A percentile compares a stretch with the other conserved stretches of the same genome.
phyloP scores from a whole-genome alignment of 2,329 filamentous ascomycete species.

The Trematosphaeria pertusa region DNA sequence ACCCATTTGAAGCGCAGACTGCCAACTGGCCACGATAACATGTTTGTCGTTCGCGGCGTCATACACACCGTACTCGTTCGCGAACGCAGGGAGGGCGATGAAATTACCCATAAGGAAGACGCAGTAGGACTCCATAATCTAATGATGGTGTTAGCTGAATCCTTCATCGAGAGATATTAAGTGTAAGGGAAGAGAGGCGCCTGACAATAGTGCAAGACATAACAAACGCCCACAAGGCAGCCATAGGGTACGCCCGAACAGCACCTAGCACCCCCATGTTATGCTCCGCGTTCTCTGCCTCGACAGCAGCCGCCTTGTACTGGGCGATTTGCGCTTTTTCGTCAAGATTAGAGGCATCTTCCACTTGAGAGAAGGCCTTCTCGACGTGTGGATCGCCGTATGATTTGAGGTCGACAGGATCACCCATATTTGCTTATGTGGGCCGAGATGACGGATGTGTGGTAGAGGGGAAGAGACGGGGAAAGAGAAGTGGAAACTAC shows the following conservation, averaged over 20 bases:
- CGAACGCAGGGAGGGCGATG: slow-evolving; percentile 60
- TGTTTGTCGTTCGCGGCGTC: slow-evolving; percentile 25
- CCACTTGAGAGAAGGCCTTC: slow-evolving; percentile 30
- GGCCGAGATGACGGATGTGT: slow-evolving; percentile 20
- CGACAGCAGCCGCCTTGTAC: slow-evolving; percentile 62
- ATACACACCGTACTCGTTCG: slow-evolving; percentile 54
- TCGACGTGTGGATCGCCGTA: slow-evolving; percentile 22
- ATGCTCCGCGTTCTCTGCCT: slow-evolving; percentile 64
- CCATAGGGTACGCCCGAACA: slow-evolving; percentile 60
- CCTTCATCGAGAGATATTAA: slow-evolving; percentile 8
- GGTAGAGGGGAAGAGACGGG: slow-evolving; percentile 21
- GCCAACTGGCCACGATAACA: slow-evolving; percentile 63
- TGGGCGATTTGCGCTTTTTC: slow-evolving; percentile 50
- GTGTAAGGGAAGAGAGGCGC: slow-evolving; percentile 14
- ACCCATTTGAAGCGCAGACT: slow-evolving; percentile 62
- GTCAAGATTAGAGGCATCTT: slow-evolving; percentile 31
- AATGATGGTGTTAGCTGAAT: slow-evolving; percentile 20
- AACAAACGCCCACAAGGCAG: slow-evolving; percentile 62
- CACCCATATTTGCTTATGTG: slow-evolving; percentile 32
- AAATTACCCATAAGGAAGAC: slow-evolving; percentile 69
- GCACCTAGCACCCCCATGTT: slow-evolving; percentile 59
- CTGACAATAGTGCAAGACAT: slow-evolving; percentile 63
- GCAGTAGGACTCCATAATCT: slow-evolving; percentile 71
- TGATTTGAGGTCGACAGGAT: slow-evolving; percentile 25
- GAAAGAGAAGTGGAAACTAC: slow-evolving; percentile 24